phyloP scores from a whole-genome alignment of 2,329 filamentous ascomycete species.

The Aspergillus sp. region DNA sequence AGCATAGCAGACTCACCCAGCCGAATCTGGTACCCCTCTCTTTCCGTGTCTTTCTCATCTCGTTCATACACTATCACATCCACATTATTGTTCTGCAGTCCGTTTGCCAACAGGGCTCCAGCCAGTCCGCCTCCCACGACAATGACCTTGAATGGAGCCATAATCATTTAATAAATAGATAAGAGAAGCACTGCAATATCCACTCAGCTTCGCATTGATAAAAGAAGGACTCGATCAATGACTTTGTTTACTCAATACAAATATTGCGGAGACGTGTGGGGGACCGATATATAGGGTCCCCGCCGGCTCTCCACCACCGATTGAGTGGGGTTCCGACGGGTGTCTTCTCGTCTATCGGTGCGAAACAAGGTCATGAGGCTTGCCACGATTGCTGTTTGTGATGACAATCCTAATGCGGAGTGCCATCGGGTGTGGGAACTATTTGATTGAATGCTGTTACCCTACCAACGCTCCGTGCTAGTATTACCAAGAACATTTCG shows the following conservation, averaged over 20 bases:
- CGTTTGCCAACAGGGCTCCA: not conserved
- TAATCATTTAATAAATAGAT: not conserved
- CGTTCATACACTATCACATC: not conserved
- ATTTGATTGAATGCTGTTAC: no score
- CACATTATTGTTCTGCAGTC: not conserved
- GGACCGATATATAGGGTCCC: not conserved
- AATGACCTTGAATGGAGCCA: not conserved
- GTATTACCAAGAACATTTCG: no score
- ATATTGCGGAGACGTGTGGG: not conserved
- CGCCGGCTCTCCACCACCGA: not conserved
- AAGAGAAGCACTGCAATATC: not conserved
- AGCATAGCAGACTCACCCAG: not conserved
- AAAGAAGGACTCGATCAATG: not conserved
- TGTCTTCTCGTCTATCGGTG: no score
- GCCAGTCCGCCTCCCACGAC: not conserved
- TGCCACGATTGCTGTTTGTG: no score
- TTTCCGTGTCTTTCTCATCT: not conserved
- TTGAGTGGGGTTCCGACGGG: no score
- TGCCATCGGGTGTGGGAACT: no score
- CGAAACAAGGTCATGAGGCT: no score
- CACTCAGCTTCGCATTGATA: not conserved
- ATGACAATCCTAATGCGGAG: no score
- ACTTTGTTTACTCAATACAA: not conserved
- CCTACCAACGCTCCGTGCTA: no score
- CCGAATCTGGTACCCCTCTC: not conserved